Percentiles rank a stretch among this genome's conserved stretches.
phyloP scores from a whole-genome alignment of 768 basidiomycete genomes.

The Pulveroboletus sp. region DNA sequence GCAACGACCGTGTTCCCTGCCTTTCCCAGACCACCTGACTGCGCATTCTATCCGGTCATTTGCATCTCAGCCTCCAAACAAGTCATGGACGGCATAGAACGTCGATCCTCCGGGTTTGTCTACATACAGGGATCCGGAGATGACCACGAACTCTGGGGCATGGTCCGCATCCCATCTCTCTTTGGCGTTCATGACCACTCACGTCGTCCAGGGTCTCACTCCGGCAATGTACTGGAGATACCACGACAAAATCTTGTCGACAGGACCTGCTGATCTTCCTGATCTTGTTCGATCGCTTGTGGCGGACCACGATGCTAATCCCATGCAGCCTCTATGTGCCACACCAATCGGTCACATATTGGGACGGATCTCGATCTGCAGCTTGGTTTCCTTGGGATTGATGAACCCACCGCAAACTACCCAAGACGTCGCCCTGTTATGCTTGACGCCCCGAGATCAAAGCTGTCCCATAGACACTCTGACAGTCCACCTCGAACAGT shows the following conservation, averaged over 20 bases:
- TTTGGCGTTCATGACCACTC: not conserved
- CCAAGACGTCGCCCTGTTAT: constrained; percentile 14
- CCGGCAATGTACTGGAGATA: constrained; percentile 71
- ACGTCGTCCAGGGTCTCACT: constrained; percentile 60
- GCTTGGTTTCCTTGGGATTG: constrained; percentile 26
- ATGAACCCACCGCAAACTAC: not conserved
- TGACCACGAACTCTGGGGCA: constrained; percentile 89
- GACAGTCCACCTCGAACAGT: not conserved
- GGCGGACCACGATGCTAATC: not conserved
- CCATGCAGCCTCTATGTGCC: not conserved
- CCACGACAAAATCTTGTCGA: constrained; percentile 43
- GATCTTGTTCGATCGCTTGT: constrained; percentile 19
- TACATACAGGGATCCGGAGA: constrained; percentile 96
- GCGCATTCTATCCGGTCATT: constrained; percentile 64
- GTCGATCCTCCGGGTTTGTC: constrained; percentile 65
- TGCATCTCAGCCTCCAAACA: constrained; percentile 86
- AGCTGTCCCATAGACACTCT: not conserved
- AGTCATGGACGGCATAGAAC: constrained; percentile 55
- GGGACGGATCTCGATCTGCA: constrained; percentile 43
- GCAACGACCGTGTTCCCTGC: constrained; percentile 51
- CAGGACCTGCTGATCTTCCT: constrained; percentile 49
- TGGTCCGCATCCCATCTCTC: constrained; percentile 41
- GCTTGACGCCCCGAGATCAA: constrained; percentile 9
- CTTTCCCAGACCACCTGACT: constrained; percentile 22
- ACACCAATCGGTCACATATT: constrained; percentile 27